These are phyloP conservation scores for Suhomyces canberraensis DNA, from an alignment of 805 yeast genomes.

Conservation along the genomic window DNA sequence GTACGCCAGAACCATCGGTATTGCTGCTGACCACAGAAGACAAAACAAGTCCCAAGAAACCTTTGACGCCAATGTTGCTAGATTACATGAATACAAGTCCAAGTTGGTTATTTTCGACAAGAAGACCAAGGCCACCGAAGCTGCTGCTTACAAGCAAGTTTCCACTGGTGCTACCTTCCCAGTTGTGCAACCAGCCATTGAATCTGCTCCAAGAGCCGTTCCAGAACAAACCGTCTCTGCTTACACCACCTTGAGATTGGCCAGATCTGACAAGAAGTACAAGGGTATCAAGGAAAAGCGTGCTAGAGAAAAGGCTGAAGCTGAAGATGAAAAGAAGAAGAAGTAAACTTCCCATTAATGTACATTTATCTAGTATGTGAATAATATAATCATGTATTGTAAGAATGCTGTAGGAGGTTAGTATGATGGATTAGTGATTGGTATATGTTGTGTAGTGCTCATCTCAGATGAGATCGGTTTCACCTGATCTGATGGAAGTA, in stretches of 20 bases:
- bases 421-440: too few relatives aligned
- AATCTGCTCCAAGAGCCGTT: constrained; percentile 85
- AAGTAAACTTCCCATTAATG: constrained; percentile 51
- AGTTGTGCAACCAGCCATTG: constrained; percentile 73
- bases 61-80: constrained; percentile 89
- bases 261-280: constrained; percentile 91
- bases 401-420: neutral
- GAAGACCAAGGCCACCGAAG: constrained; percentile 72
- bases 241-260: constrained; percentile 91
- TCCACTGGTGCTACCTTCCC: constrained; percentile 85
- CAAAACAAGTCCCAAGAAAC: constrained; percentile 96
- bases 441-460: too few relatives aligned
- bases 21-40: constrained; percentile 99
- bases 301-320: constrained; percentile 95
- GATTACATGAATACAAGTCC: constrained; percentile 94
- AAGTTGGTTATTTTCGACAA: constrained; percentile 95
- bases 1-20: constrained; percentile 98
- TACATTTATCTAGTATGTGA: constrained; percentile 8
- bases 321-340: constrained; percentile 97
- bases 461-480: neutral
- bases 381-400: constrained; percentile 6
- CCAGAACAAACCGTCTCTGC: constrained; percentile 69
- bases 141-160: constrained; percentile 64
- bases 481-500: too few relatives aligned
- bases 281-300: constrained; percentile 97